Evolutionary conservation across 176 grass and related monocot genomes (phyloP).

Genomic region (Triticum monococcum): DNA sequence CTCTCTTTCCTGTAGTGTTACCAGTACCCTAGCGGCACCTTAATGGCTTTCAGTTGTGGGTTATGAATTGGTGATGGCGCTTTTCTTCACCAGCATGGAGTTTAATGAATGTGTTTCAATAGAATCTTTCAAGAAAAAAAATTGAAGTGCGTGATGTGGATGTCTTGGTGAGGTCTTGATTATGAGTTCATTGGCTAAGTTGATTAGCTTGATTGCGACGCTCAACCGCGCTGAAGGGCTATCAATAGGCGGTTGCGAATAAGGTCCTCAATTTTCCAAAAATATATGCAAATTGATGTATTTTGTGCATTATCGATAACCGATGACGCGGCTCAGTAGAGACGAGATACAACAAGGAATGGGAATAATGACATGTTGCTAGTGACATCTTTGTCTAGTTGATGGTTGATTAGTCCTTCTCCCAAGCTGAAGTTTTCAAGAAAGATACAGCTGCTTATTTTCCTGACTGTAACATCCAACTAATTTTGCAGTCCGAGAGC

Average conservation of each 20-base stretch:
- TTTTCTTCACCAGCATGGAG: background rate
- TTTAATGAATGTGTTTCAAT: background rate
- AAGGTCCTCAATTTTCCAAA: background rate
- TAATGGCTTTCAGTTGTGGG: background rate
- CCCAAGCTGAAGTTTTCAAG: background rate
- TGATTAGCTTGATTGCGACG: conserved; percentile 9
- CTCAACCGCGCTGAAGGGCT: background rate
- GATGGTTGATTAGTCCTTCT: background rate
- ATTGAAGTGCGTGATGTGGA: background rate
- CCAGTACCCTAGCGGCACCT: background rate
- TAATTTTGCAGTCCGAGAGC: conserved; percentile 73
- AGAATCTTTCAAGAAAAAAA: background rate
- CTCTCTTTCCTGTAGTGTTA: background rate
- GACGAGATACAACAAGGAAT: background rate
- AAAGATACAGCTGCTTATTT: background rate
- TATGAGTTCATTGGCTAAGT: background rate
- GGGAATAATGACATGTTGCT: background rate
- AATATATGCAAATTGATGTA: background rate
- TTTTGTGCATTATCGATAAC: background rate
- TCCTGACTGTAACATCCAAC: background rate
- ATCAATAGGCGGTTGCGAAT: background rate
- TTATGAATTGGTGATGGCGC: background rate
- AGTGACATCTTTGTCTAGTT: conserved; percentile 1
- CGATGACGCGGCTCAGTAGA: background rate
- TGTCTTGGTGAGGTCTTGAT: background rate